phyloP scores from a whole-genome alignment of 257 asterid species.

The Scutellaria galericulata region DNA sequence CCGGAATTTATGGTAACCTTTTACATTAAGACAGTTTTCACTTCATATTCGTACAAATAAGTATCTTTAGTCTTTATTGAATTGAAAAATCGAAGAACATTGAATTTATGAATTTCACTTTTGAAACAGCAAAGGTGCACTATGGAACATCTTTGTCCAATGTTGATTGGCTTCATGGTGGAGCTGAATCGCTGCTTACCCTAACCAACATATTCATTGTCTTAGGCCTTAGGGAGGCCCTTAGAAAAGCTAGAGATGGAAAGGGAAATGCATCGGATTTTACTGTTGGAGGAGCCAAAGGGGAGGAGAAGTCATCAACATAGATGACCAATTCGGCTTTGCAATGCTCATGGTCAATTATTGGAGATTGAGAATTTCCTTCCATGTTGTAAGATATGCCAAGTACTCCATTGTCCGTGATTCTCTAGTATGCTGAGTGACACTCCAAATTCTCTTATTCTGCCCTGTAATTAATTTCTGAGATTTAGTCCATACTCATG shows the following conservation, averaged over 20 bases:
- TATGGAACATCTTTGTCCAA: conserved; percentile 93
- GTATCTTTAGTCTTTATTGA: too few relatives aligned
- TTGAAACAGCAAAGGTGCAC: conserved; percentile 81
- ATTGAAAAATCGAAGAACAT: too few relatives aligned
- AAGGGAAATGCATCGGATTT: conserved; percentile 44
- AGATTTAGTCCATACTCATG: conserved; percentile 16
- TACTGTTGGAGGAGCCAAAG: conserved; percentile 43
- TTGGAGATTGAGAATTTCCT: conserved; percentile 14
- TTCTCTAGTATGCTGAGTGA: conserved; percentile 26
- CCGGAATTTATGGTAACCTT: conserved; percentile 85
- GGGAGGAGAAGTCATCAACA: conserved; percentile 53
- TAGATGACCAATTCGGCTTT: conserved; percentile 43
- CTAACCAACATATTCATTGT: conserved; percentile 91
- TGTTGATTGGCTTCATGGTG: conserved; percentile 97
- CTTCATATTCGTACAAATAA: not conserved
- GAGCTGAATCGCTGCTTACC: conserved; percentile 93
- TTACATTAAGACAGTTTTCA: conserved; percentile 1
- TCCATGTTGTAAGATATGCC: conserved; percentile 4
- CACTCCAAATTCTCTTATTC: conserved; percentile 10
- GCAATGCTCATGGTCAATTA: conserved; percentile 17
- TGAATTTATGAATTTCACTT: conserved; percentile 13
- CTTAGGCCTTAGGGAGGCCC: conserved; percentile 78
- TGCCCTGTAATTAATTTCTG: conserved; percentile 28
- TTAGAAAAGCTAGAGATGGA: conserved; percentile 51
- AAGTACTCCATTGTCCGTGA: not conserved